Percentiles rank a stretch among this genome's conserved stretches.
These are phyloP conservation scores for Seiridium unicorne DNA, from an alignment of 2,329 filamentous ascomycete genomes.

Conservation along the genomic window DNA sequence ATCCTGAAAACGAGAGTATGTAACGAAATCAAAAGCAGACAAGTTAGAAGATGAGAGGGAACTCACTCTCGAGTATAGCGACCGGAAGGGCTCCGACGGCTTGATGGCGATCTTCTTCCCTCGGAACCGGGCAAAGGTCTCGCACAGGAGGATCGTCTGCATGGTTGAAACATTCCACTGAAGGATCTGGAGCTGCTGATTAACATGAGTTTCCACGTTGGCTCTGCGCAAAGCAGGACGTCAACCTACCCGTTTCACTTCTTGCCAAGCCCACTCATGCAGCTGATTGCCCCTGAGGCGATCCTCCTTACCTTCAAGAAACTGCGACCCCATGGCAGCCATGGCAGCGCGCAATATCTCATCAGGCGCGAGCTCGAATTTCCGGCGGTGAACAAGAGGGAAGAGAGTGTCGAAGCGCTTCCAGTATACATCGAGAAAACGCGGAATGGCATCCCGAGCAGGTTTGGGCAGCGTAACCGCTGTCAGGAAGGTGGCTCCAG, in stretches of 20 bases:
- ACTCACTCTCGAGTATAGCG: slow-evolving; percentile 55
- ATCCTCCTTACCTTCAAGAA: slow-evolving; percentile 45
- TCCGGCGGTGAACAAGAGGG: slow-evolving; percentile 49
- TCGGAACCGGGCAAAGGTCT: slow-evolving; percentile 54
- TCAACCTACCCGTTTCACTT: slow-evolving; percentile 47
- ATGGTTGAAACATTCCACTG: slow-evolving; percentile 49
- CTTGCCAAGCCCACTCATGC: slow-evolving; percentile 50
- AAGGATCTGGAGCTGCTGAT: slow-evolving; percentile 33
- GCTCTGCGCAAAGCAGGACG: background rate
- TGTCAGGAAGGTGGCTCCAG: slow-evolving; percentile 33
- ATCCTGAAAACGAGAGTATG: slow-evolving; percentile 30
- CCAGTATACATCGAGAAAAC: slow-evolving; percentile 54
- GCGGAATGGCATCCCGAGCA: slow-evolving; percentile 42
- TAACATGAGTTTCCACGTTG: slow-evolving; percentile 3
- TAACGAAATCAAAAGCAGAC: slow-evolving; percentile 26
- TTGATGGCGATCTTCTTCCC: slow-evolving; percentile 47
- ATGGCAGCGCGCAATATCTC: slow-evolving; percentile 52
- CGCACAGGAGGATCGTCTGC: slow-evolving; percentile 54
- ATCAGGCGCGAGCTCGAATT: slow-evolving; percentile 39
- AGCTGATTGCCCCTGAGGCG: slow-evolving; percentile 48
- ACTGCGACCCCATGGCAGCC: slow-evolving; percentile 56
- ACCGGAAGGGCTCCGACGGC: slow-evolving; percentile 48
- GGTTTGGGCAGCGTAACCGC: slow-evolving; percentile 32
- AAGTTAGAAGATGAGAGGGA: slow-evolving; percentile 28
- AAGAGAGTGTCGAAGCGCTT: slow-evolving; percentile 44